These are phyloP conservation scores for Chaetomidium leptoderma DNA, from an alignment of 495 filamentous ascomycete genomes.

Conservation along the genomic window DNA sequence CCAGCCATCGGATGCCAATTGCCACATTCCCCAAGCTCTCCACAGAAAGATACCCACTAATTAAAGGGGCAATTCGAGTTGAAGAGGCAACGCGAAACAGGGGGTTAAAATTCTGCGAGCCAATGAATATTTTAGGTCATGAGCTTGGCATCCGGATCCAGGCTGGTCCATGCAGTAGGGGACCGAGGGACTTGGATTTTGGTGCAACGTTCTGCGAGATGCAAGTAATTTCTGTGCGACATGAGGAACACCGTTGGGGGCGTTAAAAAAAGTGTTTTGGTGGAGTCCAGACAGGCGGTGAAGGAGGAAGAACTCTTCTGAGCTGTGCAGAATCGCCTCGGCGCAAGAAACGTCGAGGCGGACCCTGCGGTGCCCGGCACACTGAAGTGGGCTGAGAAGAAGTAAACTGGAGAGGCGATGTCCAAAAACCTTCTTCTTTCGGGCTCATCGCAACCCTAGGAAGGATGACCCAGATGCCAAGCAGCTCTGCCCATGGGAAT, in stretches of 20 bases:
- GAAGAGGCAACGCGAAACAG: conserved; percentile 4
- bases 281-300: too few relatives aligned
- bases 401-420: conserved; percentile 4
- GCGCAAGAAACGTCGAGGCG: conserved; percentile 34
- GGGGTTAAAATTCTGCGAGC: neutral
- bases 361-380: conserved; percentile 32
- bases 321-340: too few relatives aligned
- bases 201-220: too few relatives aligned
- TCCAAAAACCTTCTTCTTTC: too few relatives aligned
- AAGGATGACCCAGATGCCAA: neutral
- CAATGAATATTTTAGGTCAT: conserved; percentile 6
- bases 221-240: too few relatives aligned
- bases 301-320: too few relatives aligned
- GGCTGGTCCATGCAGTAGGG: neutral
- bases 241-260: too few relatives aligned
- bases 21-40: neutral
- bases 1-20: neutral
- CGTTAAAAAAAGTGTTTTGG: too few relatives aligned
- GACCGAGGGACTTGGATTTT: too few relatives aligned
- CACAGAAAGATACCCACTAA: neutral
- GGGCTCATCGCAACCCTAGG: neutral
- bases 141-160: neutral
- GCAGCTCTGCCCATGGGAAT: too few relatives aligned
- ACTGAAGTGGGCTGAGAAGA: conserved; percentile 30
- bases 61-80: conserved; percentile 1